Evolutionary conservation across 2,329 filamentous ascomycete genomes (phyloP).

Genomic region (Penicillium brasilianum): DNA sequence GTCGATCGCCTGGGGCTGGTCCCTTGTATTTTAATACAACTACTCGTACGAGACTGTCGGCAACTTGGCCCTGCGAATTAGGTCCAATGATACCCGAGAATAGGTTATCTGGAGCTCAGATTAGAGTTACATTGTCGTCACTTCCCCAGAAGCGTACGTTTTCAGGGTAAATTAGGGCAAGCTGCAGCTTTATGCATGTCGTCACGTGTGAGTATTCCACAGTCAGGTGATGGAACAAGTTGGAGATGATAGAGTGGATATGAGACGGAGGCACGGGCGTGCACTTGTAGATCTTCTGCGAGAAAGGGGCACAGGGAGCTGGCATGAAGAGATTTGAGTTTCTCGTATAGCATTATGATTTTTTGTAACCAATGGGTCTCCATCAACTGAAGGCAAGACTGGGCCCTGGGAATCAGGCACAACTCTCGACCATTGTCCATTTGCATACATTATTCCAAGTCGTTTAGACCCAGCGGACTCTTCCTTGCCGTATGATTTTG

Average conservation of each 20-base stretch:
- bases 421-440: not conserved
- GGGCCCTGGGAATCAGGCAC: not conserved
- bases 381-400: not conserved
- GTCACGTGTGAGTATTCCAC: conserved; percentile 14
- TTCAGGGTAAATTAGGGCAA: conserved; percentile 11
- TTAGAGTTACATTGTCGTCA: not conserved
- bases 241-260: not conserved
- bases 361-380: not conserved
- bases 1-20: not conserved
- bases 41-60: not conserved
- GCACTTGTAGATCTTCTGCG: not conserved
- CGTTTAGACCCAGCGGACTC: not conserved
- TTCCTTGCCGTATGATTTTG: not conserved
- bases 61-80: not conserved
- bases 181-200: conserved; percentile 12
- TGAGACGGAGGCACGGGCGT: no score
- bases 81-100: not conserved
- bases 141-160: not conserved
- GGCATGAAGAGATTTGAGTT: not conserved
- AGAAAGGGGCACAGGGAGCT: not conserved
- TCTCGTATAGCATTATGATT: not conserved
- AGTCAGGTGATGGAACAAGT: not conserved
- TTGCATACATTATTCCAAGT: conserved; percentile 3
- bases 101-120: not conserved
- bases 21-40: not conserved